Base-by-base conservation (phyloP, 2,329 filamentous ascomycete species). In the Cordyceps farinosa region DNA sequence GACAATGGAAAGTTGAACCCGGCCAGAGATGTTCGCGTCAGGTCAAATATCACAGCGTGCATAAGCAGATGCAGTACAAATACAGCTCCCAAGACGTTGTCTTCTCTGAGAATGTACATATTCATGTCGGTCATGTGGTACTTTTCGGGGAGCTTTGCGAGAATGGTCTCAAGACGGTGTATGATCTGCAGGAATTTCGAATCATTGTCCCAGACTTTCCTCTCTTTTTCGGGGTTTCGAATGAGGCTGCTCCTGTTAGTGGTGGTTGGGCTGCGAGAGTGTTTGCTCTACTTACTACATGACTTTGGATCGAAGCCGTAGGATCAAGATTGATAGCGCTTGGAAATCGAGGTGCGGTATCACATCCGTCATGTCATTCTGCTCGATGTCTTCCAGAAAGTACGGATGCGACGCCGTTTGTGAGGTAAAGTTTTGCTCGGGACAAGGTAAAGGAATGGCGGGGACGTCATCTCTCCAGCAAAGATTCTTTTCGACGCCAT, bases 1-100 rank as follows among this genome's bases (percentile, higher is more conserved):
- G 69, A 66, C 11, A 72, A 52, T 1, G 70, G 70, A 44, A 71
- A 71, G 47, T 65, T 67, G 65, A 68, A 71, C 1, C 70, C 69
- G 5, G 70, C 68, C 3, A 72, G 61, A 2, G 69, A 69, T 3
- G 67, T 64, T 38, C 70, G 51, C 1, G 68, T 70, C 30, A 71
- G 52, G 38, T 72, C 70, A 30, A 66, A 70, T 17, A 71, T 63
- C 54, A 67, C 62, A 10, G 69, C 65, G 51, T 71, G 67, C 36
- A 70, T 68, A 5, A 69, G 57, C 36, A 71, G 66, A 56, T 72
- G 68, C 10, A 71, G 63, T 15, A 67, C 62, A 40, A 70, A 71
- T 15, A 70, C 65, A n/a, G 66, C 67, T 15, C 68, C 68, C 10
- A 68, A 44, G 13, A 66, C 64, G 22, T 65, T 65, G 11, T 60